Conservation (phyloP, 306 rosid genomes). For the Cucurbita maxima region DNA sequence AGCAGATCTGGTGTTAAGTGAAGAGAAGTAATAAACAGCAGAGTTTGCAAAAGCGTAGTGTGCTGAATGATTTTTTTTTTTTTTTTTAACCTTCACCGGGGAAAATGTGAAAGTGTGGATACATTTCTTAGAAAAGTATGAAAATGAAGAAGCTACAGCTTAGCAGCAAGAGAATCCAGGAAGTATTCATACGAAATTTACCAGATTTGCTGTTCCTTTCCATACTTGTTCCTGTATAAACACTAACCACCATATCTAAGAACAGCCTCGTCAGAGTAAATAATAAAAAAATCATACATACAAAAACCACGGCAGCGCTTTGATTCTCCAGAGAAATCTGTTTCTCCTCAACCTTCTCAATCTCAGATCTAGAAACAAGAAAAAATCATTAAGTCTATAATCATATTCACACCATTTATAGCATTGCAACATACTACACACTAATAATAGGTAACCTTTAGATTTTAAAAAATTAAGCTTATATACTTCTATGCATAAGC, state of each 20-base stretch:
- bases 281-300: constrained; percentile 44
- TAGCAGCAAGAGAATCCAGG: constrained; percentile 59
- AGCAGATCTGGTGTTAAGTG: background rate
- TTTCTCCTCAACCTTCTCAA: constrained; percentile 44
- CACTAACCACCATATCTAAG: constrained; percentile 27
- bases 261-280: constrained; percentile 36
- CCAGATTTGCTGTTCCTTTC: constrained; percentile 26
- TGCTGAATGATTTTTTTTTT: no score
- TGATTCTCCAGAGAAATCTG: constrained; percentile 58
- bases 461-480: no score
- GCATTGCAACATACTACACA: no score
- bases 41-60: background rate
- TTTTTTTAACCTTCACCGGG: background rate
- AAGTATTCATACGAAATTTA: constrained; percentile 47
- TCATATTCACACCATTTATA: no score
- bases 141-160: constrained; percentile 50
- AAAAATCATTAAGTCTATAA: background rate
- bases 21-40: no score
- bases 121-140: constrained; percentile 8
- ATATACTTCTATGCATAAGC: no score
- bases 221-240: constrained; percentile 11
- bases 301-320: constrained; percentile 27
- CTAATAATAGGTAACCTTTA: no score
- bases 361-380: constrained; percentile 42
- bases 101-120: background rate